These are phyloP conservation scores for Phytophthora parvispora DNA, from an alignment of 352 stramenopile species.

Conservation along the genomic window DNA sequence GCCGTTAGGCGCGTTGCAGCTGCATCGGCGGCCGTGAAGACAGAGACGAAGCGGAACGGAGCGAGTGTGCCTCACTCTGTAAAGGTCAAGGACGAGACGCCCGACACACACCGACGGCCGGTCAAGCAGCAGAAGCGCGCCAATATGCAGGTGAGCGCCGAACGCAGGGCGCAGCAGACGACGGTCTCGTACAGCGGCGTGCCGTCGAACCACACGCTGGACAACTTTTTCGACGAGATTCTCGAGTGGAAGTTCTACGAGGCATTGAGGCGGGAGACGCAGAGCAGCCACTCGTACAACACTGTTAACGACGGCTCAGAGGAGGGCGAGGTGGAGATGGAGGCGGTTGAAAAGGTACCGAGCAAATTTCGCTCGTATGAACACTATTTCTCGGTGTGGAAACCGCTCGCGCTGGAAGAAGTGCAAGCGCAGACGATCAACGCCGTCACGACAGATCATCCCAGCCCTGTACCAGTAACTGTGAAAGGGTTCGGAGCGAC, in stretches of 20 bases:
- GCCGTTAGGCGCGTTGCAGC: slow-evolving; percentile 28
- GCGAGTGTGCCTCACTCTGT: not conserved
- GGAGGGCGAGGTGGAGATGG: slow-evolving; percentile 77
- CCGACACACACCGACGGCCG: slow-evolving; percentile 75
- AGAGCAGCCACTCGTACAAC: slow-evolving; percentile 61
- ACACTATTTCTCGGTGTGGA: slow-evolving; percentile 92
- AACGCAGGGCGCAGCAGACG: slow-evolving; percentile 27
- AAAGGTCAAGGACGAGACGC: slow-evolving; percentile 36
- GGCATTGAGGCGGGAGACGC: slow-evolving; percentile 58
- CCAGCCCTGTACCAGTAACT: slow-evolving; percentile 55
- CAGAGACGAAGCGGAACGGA: slow-evolving; percentile 13
- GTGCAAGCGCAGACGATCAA: slow-evolving; percentile 91
- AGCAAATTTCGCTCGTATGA: slow-evolving; percentile 90
- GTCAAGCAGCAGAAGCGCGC: slow-evolving; percentile 74
- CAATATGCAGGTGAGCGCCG: slow-evolving; percentile 25
- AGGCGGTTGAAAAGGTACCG: slow-evolving; percentile 67
- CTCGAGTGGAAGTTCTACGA: slow-evolving; percentile 86
- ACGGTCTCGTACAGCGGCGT: slow-evolving; percentile 24
- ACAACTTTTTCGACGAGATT: slow-evolving; percentile 89
- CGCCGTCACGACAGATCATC: slow-evolving; percentile 73
- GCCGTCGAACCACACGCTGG: slow-evolving; percentile 67
- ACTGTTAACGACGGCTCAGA: slow-evolving; percentile 77
- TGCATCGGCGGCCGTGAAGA: slow-evolving; percentile 29
- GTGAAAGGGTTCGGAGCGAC: slow-evolving; percentile 55
- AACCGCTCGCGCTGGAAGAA: slow-evolving; percentile 88